Conservation (phyloP, 1,284 basidiomycete genomes). For the Gastroboletus turbinatus region DNA sequence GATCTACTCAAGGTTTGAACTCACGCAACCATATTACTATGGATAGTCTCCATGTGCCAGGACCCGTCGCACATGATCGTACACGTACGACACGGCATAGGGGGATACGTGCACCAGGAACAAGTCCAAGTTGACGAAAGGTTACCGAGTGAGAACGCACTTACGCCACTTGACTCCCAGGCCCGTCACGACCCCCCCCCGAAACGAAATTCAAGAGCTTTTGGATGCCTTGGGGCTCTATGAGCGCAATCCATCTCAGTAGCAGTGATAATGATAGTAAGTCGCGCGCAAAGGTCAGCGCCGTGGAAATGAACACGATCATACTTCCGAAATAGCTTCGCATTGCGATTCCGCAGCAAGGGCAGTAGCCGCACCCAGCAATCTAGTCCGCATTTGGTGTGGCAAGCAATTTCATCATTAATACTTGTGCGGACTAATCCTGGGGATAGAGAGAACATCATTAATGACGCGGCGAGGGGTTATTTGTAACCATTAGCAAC, state of each 20-base stretch:
- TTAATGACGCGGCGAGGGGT: not conserved
- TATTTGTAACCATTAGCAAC: not conserved
- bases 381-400: not conserved
- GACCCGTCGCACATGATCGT: not conserved
- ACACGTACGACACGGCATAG: not conserved
- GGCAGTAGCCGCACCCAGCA: not conserved
- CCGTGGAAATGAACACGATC: not conserved
- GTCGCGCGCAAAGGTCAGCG: not conserved
- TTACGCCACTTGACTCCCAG: not conserved
- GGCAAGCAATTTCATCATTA: not conserved
- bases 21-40: not conserved
- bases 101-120: too few relatives aligned
- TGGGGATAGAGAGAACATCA: not conserved
- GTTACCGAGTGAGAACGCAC: too few relatives aligned
- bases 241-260: not conserved
- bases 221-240: not conserved
- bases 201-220: too few relatives aligned
- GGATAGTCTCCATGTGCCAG: not conserved
- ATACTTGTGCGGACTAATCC: not conserved
- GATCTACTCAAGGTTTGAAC: not conserved
- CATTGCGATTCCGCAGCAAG: too few relatives aligned
- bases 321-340: not conserved
- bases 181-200: not conserved
- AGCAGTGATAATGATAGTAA: not conserved
- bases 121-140: too few relatives aligned